These are phyloP conservation scores for Russula sp. DNA, from an alignment of 768 basidiomycete genomes.

Conservation along the genomic window DNA sequence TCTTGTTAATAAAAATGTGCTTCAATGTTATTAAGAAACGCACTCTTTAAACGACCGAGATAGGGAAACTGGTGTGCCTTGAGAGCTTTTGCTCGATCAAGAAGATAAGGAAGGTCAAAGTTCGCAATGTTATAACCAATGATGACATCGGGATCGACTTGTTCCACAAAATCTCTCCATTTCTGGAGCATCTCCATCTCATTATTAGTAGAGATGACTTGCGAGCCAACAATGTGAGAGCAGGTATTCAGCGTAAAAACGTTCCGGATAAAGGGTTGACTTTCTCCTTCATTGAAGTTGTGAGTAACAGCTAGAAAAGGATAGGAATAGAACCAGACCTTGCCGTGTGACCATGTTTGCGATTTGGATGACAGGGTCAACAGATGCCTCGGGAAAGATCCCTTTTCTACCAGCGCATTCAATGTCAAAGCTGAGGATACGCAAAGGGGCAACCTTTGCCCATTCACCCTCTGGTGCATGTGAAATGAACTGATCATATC, in stretches of 20 bases:
- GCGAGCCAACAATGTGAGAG: slow-evolving; percentile 94
- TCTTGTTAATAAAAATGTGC: slow-evolving; percentile 1
- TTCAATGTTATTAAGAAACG: not conserved
- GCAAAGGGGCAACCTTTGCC: slow-evolving; percentile 88
- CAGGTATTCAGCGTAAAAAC: slow-evolving; percentile 95
- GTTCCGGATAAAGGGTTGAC: slow-evolving; percentile 92
- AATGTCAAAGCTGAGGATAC: slow-evolving; percentile 97
- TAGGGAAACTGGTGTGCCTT: slow-evolving; percentile 66
- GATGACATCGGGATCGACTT: slow-evolving; percentile 92
- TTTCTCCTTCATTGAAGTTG: slow-evolving; percentile 59
- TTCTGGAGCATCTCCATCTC: slow-evolving; percentile 69
- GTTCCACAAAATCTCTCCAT: slow-evolving; percentile 89
- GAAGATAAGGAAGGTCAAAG: slow-evolving; percentile 95
- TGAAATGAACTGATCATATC: slow-evolving; percentile 84
- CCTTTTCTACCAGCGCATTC: slow-evolving; percentile 98
- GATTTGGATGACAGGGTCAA: slow-evolving; percentile 97
- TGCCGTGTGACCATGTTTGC: slow-evolving; percentile 99
- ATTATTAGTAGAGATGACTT: slow-evolving; percentile 79
- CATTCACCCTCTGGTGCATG: slow-evolving; percentile 90
- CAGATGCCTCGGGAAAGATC: slow-evolving; percentile 87
- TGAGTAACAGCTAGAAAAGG: not conserved
- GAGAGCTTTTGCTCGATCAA: slow-evolving; percentile 86
- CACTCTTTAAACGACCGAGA: slow-evolving; percentile 50
- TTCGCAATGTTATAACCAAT: slow-evolving; percentile 94
- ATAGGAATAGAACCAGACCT: slow-evolving; percentile 47